Percentiles rank a stretch among this genome's conserved stretches.
Evolutionary conservation across 192 early-diverging fungal genomes (phyloP).

Genomic region (Coemansia sp.): DNA sequence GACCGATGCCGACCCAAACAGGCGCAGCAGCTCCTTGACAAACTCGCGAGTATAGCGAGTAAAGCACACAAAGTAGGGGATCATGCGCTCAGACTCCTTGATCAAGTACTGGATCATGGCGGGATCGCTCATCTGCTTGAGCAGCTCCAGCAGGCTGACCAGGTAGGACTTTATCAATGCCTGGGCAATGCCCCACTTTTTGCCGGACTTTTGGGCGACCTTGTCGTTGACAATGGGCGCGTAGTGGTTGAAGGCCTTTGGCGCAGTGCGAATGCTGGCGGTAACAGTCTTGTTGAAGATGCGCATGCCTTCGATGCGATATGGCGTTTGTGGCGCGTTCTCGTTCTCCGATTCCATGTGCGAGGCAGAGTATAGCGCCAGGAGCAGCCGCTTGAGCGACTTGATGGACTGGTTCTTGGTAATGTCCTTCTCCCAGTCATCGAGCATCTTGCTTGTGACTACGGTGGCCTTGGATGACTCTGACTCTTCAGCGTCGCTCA

Average conservation of each 20-base stretch:
- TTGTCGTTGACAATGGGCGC: slow-evolving; percentile 49
- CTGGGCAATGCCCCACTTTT: slow-evolving; percentile 74
- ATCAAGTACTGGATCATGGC: slow-evolving; percentile 83
- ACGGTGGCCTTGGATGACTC: slow-evolving; percentile 15
- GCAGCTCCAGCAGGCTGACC: slow-evolving; percentile 67
- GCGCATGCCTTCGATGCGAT: slow-evolving; percentile 68
- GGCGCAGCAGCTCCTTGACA: slow-evolving; percentile 58
- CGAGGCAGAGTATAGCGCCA: slow-evolving; percentile 82
- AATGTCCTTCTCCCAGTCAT: slow-evolving; percentile 66
- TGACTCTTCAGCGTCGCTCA: slow-evolving; percentile 46
- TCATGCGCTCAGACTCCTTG: slow-evolving; percentile 73
- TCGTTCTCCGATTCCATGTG: slow-evolving; percentile 71
- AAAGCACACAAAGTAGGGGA: slow-evolving; percentile 80
- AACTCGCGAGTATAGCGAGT: slow-evolving; percentile 78
- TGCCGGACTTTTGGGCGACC: slow-evolving; percentile 25
- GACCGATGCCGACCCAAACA: slow-evolving; percentile 56
- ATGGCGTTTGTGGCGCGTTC: slow-evolving; percentile 53
- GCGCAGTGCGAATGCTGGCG: slow-evolving; percentile 67
- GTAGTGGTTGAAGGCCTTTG: slow-evolving; percentile 69
- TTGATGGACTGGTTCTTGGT: slow-evolving; percentile 64
- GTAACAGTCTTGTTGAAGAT: slow-evolving; percentile 83
- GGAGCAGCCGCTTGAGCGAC: slow-evolving; percentile 68
- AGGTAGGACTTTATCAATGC: slow-evolving; percentile 84
- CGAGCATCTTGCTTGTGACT: slow-evolving; percentile 75
- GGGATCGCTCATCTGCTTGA: slow-evolving; percentile 79